Conservation (phyloP, 2,329 filamentous ascomycete genomes). For the Teratosphaeria nubilosa region DNA sequence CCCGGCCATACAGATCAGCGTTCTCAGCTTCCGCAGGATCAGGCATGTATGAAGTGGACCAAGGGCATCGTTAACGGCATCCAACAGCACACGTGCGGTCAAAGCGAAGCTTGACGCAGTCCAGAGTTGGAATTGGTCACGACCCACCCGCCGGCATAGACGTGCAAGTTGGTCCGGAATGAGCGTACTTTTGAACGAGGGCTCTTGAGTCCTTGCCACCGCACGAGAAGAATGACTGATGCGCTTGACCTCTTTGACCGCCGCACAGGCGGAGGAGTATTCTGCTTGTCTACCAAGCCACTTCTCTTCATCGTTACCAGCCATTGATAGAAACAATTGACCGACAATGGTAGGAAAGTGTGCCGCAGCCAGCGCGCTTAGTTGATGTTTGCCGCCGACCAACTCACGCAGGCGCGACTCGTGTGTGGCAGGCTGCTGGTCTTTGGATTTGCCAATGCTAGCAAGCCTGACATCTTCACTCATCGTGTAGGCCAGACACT, state of each 20-base stretch:
- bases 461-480: slow-evolving; percentile 53
- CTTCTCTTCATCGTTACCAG: slow-evolving; percentile 62
- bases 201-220: slow-evolving; percentile 73
- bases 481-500: slow-evolving; percentile 72
- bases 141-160: slow-evolving; percentile 62
- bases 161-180: slow-evolving; percentile 66
- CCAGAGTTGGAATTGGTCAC: slow-evolving; percentile 41
- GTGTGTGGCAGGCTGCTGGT: slow-evolving; percentile 33
- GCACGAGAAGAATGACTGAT: slow-evolving; percentile 55
- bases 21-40: slow-evolving; percentile 72
- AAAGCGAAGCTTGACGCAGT: slow-evolving; percentile 20
- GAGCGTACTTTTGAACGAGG: slow-evolving; percentile 70
- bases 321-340: slow-evolving; percentile 61
- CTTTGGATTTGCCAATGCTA: not conserved
- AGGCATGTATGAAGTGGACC: slow-evolving; percentile 81
- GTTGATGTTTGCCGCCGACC: slow-evolving; percentile 51
- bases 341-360: slow-evolving; percentile 71
- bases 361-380: slow-evolving; percentile 49
- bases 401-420: slow-evolving; percentile 59
- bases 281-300: slow-evolving; percentile 25
- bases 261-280: slow-evolving; percentile 51
- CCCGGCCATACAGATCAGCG: slow-evolving; percentile 71
- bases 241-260: slow-evolving; percentile 58
- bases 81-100: slow-evolving; percentile 60
- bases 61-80: slow-evolving; percentile 69